These are phyloP conservation scores for Tolypocladium tropicale DNA, from an alignment of 2,329 filamentous ascomycete genomes.

Conservation along the genomic window DNA sequence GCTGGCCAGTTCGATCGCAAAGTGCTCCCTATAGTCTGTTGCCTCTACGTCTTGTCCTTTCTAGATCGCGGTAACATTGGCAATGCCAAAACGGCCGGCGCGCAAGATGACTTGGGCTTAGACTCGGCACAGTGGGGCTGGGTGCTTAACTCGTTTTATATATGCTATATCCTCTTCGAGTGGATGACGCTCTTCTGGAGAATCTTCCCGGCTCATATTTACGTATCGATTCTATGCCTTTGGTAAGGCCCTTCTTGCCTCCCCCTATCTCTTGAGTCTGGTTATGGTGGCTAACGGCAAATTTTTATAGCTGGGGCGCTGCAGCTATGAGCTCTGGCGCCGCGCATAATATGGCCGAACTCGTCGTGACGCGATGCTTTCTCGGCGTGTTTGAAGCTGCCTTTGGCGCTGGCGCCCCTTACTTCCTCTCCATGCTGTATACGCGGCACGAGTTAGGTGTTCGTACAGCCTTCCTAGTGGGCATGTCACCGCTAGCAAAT, in stretches of 20 bases:
- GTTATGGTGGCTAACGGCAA: no score
- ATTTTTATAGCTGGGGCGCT: slow-evolving; percentile 2
- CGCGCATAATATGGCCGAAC: slow-evolving; percentile 8
- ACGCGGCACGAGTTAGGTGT: slow-evolving; percentile 19
- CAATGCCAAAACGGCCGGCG: slow-evolving; percentile 14
- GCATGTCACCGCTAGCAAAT: slow-evolving; percentile 19
- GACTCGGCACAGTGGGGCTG: slow-evolving; percentile 11
- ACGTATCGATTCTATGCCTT: slow-evolving; percentile 10
- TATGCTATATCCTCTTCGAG: slow-evolving; percentile 14
- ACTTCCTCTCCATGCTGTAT: slow-evolving; percentile 22
- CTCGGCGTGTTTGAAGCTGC: slow-evolving; percentile 18
- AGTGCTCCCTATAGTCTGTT: slow-evolving; percentile 2
- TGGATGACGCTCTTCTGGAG: slow-evolving; percentile 13
- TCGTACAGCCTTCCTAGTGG: slow-evolving; percentile 15
- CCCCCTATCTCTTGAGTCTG: slow-evolving; percentile 17
- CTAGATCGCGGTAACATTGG: slow-evolving; percentile 8
- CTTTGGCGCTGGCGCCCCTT: slow-evolving; percentile 15
- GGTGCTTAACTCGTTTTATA: slow-evolving; percentile 16
- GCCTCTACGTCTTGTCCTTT: slow-evolving; percentile 3
- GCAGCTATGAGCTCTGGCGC: slow-evolving; percentile 11
- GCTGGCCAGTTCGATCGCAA: neutral
- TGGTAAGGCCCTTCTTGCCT: slow-evolving; percentile 6
- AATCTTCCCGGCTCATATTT: slow-evolving; percentile 11
- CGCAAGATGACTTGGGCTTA: slow-evolving; percentile 9
- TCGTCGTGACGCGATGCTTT: slow-evolving; percentile 12